These are phyloP conservation scores for Stephania cephalantha DNA, from an alignment of 164 flowering plant genomes.

Conservation along the genomic window DNA sequence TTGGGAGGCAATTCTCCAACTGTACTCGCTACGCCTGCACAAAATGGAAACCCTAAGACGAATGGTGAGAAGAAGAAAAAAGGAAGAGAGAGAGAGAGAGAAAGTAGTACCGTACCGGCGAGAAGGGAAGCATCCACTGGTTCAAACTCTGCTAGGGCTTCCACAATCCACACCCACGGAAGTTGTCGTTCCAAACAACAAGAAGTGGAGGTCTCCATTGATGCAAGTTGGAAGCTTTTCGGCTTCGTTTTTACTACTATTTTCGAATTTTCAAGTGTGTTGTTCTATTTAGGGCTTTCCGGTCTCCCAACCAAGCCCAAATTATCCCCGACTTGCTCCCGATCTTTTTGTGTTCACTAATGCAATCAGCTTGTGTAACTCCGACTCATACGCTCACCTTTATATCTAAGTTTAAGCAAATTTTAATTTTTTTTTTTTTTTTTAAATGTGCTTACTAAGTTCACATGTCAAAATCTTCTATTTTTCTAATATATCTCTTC, in stretches of 20 bases:
- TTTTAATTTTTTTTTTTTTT: too few species aligned
- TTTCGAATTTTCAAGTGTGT: not conserved
- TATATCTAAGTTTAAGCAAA: too few species aligned
- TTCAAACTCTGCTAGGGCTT: slow-evolving; percentile 34
- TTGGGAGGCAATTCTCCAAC: not conserved
- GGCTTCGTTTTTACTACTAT: not conserved
- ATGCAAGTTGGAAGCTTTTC: not conserved
- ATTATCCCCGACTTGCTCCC: too few species aligned
- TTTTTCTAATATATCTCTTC: too few species aligned
- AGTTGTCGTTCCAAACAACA: slow-evolving; percentile 19
- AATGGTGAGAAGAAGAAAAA: not conserved
- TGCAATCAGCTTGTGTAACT: too few species aligned
- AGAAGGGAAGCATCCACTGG: slow-evolving; percentile 27
- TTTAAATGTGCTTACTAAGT: too few species aligned
- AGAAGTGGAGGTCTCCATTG: not conserved
- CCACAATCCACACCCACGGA: slow-evolving; percentile 52
- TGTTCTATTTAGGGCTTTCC: too few species aligned
- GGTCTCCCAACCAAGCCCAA: too few species aligned
- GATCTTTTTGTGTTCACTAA: too few species aligned
- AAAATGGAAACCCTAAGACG: not conserved
- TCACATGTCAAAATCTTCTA: too few species aligned
- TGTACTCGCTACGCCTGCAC: not conserved
- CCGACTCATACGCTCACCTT: too few species aligned
- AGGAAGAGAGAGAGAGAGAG: not conserved
- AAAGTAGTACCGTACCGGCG: slow-evolving; percentile 24